phyloP scores from a whole-genome alignment of 164 flowering plant species.

The Kalanchoe fedtschenkoi region DNA sequence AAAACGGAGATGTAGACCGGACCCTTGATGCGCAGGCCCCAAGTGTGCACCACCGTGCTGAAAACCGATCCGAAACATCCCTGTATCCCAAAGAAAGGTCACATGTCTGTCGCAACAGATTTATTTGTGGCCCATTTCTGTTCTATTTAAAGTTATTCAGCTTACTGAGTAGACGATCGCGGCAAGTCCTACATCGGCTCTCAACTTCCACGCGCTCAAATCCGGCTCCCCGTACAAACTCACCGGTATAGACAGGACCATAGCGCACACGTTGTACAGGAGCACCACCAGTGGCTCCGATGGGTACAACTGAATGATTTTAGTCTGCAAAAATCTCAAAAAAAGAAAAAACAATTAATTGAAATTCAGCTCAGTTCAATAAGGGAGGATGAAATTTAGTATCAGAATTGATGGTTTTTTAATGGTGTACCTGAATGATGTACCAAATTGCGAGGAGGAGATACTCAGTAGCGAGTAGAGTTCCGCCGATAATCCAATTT shows the following conservation, averaged over 20 bases:
- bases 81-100: constrained; percentile 8
- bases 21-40: constrained; percentile 38
- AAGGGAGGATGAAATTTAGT: too few relatives aligned
- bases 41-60: constrained; percentile 19
- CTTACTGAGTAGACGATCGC: constrained; percentile 35
- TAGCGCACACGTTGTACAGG: constrained; percentile 24
- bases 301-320: constrained; percentile 19
- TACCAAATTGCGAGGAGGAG: constrained; percentile 19
- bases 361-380: too few relatives aligned
- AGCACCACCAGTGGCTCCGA: constrained; percentile 20
- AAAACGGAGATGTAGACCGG: constrained; percentile 43
- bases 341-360: neutral
- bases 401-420: neutral
- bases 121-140: too few relatives aligned
- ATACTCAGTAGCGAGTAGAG: constrained; percentile 12
- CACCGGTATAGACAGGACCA: constrained; percentile 20
- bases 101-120: neutral
- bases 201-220: constrained; percentile 26
- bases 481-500: constrained; percentile 26
- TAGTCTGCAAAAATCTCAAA: constrained; percentile 13
- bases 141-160: too few relatives aligned
- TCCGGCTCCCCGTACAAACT: constrained; percentile 20
- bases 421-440: constrained; percentile 20
- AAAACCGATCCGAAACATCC: constrained; percentile 26
- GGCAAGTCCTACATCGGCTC: constrained; percentile 15